These are phyloP conservation scores for Pseudomassariella vexata DNA, from an alignment of 2,329 filamentous ascomycete genomes.

Conservation along the genomic window DNA sequence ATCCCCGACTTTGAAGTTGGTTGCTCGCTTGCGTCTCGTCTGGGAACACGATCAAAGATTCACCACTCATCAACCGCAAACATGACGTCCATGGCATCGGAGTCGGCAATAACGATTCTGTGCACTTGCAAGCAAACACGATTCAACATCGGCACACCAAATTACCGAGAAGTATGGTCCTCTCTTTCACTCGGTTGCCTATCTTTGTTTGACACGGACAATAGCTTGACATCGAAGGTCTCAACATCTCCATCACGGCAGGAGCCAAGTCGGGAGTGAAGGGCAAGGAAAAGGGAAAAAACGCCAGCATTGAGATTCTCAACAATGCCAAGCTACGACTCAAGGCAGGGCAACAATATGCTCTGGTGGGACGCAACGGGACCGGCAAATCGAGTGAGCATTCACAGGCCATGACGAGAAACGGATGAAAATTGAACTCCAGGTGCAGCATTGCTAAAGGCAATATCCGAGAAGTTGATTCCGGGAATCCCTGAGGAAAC, in stretches of 20 bases:
- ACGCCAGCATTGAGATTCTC: slow-evolving; percentile 60
- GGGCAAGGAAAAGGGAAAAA: slow-evolving; percentile 44
- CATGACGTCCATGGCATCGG: slow-evolving; percentile 44
- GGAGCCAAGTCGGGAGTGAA: slow-evolving; percentile 29
- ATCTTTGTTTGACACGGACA: slow-evolving; percentile 1
- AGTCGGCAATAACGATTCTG: slow-evolving; percentile 48
- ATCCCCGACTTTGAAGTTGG: too few relatives aligned
- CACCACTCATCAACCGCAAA: slow-evolving; percentile 4
- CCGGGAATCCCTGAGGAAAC: slow-evolving; percentile 66
- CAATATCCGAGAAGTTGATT: slow-evolving; percentile 72
- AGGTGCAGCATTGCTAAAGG: slow-evolving; percentile 61
- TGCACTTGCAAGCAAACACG: slow-evolving; percentile 63
- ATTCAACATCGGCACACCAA: slow-evolving; percentile 53
- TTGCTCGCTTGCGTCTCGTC: too few relatives aligned
- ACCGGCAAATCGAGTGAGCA: slow-evolving; percentile 72
- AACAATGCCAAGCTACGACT: slow-evolving; percentile 63
- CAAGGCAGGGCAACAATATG: slow-evolving; percentile 70
- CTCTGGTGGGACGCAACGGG: slow-evolving; percentile 73
- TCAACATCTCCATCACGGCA: slow-evolving; percentile 61
- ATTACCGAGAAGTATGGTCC: slow-evolving; percentile 46
- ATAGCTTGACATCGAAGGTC: slow-evolving; percentile 66
- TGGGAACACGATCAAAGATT: too few relatives aligned
- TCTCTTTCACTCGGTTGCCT: not conserved
- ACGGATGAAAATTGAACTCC: too few relatives aligned
- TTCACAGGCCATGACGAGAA: too few relatives aligned